Evolutionary conservation across 2,329 filamentous ascomycete genomes (phyloP).

Genomic region (Plenodomus biglobosus): DNA sequence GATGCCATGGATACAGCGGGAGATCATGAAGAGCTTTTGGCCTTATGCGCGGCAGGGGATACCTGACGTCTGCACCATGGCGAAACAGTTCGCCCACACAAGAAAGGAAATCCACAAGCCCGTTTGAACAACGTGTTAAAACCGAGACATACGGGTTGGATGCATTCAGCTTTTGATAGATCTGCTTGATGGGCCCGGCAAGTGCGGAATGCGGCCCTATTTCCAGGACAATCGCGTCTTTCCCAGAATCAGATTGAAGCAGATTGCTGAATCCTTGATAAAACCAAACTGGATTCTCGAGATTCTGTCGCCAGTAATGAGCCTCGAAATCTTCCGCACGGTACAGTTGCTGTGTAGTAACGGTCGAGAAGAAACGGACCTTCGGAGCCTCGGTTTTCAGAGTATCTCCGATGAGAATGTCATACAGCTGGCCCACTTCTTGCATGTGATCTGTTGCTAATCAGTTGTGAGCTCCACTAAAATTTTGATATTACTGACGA

Average conservation of each 20-base stretch:
- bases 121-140: background rate
- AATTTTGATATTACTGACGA: too few relatives aligned
- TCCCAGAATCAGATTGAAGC: background rate
- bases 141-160: background rate
- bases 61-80: too few relatives aligned
- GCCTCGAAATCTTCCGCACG: too few relatives aligned
- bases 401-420: too few relatives aligned
- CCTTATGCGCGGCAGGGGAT: background rate
- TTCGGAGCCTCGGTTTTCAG: too few relatives aligned
- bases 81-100: too few relatives aligned
- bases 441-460: too few relatives aligned
- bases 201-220: conserved; percentile 18
- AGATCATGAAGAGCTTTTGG: conserved; percentile 4
- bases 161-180: background rate
- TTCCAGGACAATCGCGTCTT: conserved; percentile 11
- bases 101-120: background rate
- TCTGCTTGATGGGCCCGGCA: conserved; percentile 14
- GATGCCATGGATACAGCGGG: conserved; percentile 18
- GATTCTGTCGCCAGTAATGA: conserved; percentile 24
- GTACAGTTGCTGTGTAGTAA: too few relatives aligned
- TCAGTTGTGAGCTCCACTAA: too few relatives aligned
- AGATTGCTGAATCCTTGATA: background rate
- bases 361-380: too few relatives aligned
- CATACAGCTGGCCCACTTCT: too few relatives aligned
- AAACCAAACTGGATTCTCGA: conserved; percentile 15